A percentile compares a stretch with the other conserved stretches of the same genome.
phyloP scores from a whole-genome alignment of 805 yeast species.

The Metschnikowia hibisci region DNA sequence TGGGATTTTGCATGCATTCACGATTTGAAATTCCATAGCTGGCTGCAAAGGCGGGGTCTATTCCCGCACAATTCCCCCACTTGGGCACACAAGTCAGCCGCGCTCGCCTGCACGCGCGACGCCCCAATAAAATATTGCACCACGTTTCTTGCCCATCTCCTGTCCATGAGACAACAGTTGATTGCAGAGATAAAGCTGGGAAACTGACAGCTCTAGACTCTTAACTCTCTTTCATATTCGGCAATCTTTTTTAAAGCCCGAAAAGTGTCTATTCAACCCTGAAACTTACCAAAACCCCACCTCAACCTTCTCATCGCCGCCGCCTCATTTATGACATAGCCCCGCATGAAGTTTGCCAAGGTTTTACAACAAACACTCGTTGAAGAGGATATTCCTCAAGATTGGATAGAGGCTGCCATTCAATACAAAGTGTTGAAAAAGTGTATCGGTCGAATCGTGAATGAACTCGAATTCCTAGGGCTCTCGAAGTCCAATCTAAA shows the following conservation, averaged over 20 bases:
- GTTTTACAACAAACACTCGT: constrained; percentile 58
- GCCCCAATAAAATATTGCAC: constrained; percentile 4
- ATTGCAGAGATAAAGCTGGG: background rate
- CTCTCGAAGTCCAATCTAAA: constrained; percentile 44
- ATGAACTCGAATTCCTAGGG: constrained; percentile 58
- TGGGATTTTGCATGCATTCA: no score
- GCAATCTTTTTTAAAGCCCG: no score
- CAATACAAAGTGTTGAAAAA: constrained; percentile 71
- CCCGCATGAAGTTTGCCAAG: constrained; percentile 70
- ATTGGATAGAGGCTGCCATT: constrained; percentile 66
- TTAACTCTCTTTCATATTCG: background rate
- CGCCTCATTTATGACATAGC: background rate
- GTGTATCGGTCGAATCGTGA: constrained; percentile 59
- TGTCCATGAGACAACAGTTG: background rate
- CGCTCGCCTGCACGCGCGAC: constrained; percentile 1
- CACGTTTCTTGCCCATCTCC: constrained; percentile 1
- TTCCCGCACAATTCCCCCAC: background rate
- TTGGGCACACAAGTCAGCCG: constrained; percentile 1
- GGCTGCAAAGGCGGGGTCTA: no score
- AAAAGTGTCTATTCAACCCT: no score
- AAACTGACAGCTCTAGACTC: background rate
- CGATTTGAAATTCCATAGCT: no score
- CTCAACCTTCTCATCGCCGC: no score
- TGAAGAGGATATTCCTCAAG: constrained; percentile 59
- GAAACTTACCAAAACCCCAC: no score